phyloP scores from a whole-genome alignment of 2,329 filamentous ascomycete species.

The Thielaviopsis ethacetica region DNA sequence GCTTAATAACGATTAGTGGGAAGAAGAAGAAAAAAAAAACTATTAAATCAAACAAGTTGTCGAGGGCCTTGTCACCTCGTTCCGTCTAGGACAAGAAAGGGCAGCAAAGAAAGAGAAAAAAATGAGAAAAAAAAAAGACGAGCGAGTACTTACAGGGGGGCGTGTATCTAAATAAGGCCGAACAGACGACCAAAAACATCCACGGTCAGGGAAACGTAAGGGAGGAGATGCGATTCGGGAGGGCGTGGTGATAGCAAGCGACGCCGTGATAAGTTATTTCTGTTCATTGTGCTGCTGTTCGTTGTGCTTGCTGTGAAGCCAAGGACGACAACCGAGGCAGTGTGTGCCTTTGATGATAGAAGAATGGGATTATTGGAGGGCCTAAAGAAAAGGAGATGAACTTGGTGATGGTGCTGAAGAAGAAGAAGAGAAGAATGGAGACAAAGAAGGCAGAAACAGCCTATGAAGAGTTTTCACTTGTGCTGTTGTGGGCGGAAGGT shows the following conservation, averaged over 20 bases:
- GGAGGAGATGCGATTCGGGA: neutral
- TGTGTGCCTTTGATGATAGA: too few species aligned
- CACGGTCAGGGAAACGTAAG: neutral
- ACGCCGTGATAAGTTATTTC: neutral
- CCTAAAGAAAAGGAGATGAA: too few species aligned
- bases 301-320: too few species aligned
- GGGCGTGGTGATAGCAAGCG: neutral
- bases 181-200: neutral
- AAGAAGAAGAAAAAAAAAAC: neutral
- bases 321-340: too few species aligned
- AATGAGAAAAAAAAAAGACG: conserved; percentile 15
- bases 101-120: conserved; percentile 9
- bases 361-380: too few species aligned
- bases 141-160: neutral
- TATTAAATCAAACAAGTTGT: neutral
- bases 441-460: too few species aligned
- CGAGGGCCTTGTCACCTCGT: neutral
- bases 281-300: neutral
- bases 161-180: neutral
- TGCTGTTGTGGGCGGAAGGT: too few species aligned
- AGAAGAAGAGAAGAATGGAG: too few species aligned
- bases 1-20: too few species aligned
- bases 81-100: too few species aligned
- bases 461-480: too few species aligned
- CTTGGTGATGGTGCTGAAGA: too few species aligned